A percentile compares a stretch with the other conserved stretches of the same genome.
Evolutionary conservation across 306 rosid genomes (phyloP).

Genomic region (Cicer cuneatum): DNA sequence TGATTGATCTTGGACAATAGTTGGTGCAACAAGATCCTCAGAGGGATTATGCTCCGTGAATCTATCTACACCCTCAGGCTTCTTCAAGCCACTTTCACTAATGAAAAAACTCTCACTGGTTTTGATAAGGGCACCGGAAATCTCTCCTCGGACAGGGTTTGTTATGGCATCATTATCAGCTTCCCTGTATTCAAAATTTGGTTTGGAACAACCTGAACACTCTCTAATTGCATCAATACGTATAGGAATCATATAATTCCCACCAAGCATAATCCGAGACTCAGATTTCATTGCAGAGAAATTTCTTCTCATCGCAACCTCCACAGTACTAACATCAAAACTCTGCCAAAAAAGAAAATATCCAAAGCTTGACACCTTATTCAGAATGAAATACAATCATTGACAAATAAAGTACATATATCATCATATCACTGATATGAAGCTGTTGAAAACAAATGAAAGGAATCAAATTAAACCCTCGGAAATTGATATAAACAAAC

Average conservation of each 20-base stretch:
- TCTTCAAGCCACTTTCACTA: constrained; percentile 30
- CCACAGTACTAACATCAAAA: constrained; percentile 7
- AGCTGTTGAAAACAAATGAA: not conserved
- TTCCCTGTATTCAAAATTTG: constrained; percentile 38
- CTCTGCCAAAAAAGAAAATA: constrained; percentile 36
- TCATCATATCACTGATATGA: not conserved
- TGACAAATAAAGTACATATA: constrained; percentile 18
- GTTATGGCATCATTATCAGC: constrained; percentile 43
- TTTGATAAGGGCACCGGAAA: constrained; percentile 17
- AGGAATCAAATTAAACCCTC: constrained; percentile 8
- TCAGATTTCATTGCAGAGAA: constrained; percentile 36
- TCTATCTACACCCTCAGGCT: constrained; percentile 30
- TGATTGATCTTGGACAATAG: constrained; percentile 36
- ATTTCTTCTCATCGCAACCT: constrained; percentile 29
- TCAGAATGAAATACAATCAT: constrained; percentile 15
- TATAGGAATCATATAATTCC: constrained; percentile 45
- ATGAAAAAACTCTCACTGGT: constrained; percentile 9
- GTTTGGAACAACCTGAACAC: constrained; percentile 34
- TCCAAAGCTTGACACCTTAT: not conserved
- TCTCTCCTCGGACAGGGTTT: constrained; percentile 35
- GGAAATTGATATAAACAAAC: not conserved
- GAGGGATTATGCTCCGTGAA: constrained; percentile 30
- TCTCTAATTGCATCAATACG: constrained; percentile 35
- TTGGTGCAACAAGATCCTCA: constrained; percentile 38
- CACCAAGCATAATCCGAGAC: constrained; percentile 28